phyloP scores from a whole-genome alignment of 208 protist species.

The Trypanosoma brucei region DNA sequence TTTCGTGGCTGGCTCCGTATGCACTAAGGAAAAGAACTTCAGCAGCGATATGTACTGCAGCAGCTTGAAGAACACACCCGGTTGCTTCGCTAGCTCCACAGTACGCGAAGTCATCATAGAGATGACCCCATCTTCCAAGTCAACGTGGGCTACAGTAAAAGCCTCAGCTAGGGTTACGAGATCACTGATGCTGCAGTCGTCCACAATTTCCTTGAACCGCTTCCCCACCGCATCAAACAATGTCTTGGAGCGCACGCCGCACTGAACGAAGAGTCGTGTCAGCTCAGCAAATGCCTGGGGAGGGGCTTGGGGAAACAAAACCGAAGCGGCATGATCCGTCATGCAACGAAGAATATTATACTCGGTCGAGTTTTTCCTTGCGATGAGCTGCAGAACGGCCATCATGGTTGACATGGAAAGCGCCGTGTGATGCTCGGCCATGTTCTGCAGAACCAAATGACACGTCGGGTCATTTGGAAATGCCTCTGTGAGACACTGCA shows the following conservation, averaged over 20 bases:
- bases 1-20: neutral
- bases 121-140: slow-evolving; percentile 37
- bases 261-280: slow-evolving; percentile 49
- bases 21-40: slow-evolving; percentile 15
- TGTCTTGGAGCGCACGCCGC: slow-evolving; percentile 49
- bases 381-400: slow-evolving; percentile 52
- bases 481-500: slow-evolving; percentile 63
- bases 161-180: slow-evolving; percentile 41
- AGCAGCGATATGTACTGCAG: slow-evolving; percentile 17
- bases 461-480: slow-evolving; percentile 66
- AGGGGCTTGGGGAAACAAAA: slow-evolving; percentile 41
- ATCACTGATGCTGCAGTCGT: slow-evolving; percentile 26
- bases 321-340: slow-evolving; percentile 37
- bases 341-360: slow-evolving; percentile 50
- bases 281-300: slow-evolving; percentile 42
- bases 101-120: slow-evolving; percentile 29
- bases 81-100: slow-evolving; percentile 14
- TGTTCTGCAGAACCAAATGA: slow-evolving; percentile 53
- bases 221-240: slow-evolving; percentile 36
- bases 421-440: slow-evolving; percentile 44
- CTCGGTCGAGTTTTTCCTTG: slow-evolving; percentile 48
- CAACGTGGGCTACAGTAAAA: slow-evolving; percentile 47
- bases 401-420: slow-evolving; percentile 42
- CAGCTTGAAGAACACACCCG: slow-evolving; percentile 3
- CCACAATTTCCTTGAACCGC: slow-evolving; percentile 31